Evolutionary conservation across 2,329 filamentous ascomycete species (phyloP).

Genomic region (Stachybotrys echinatus): DNA sequence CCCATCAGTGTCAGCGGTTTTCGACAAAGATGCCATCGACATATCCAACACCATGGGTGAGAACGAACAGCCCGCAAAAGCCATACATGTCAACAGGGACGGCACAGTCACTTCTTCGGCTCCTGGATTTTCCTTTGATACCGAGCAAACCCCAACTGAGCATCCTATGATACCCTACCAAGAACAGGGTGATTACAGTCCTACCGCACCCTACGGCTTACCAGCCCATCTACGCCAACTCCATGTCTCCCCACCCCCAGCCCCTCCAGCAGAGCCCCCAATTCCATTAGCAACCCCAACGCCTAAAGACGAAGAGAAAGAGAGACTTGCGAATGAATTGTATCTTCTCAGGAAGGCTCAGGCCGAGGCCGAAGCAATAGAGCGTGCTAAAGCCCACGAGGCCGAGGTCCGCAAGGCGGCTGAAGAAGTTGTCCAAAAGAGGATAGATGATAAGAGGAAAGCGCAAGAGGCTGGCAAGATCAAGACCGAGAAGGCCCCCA

Average conservation of each 20-base stretch:
- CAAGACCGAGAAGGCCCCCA: slow-evolving; percentile 58
- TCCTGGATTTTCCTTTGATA: no score
- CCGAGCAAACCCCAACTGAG: no score
- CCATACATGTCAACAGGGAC: no score
- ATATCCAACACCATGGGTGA: no score
- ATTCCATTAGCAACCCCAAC: slow-evolving; percentile 33
- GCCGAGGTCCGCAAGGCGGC: slow-evolving; percentile 40
- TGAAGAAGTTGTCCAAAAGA: slow-evolving; percentile 35
- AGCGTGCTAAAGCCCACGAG: slow-evolving; percentile 38
- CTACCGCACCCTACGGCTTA: slow-evolving; percentile 19
- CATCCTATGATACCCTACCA: slow-evolving; percentile 51
- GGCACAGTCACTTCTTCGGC: no score
- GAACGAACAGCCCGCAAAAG: no score
- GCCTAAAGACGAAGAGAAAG: slow-evolving; percentile 49
- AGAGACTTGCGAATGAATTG: slow-evolving; percentile 58
- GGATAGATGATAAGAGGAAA: slow-evolving; percentile 33
- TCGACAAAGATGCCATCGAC: no score
- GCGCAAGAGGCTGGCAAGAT: slow-evolving; percentile 40
- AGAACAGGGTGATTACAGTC: slow-evolving; percentile 27
- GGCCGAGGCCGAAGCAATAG: slow-evolving; percentile 38
- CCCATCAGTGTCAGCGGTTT: no score
- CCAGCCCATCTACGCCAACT: slow-evolving; percentile 32
- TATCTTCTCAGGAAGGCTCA: slow-evolving; percentile 41
- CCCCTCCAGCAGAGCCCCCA: slow-evolving; percentile 36
- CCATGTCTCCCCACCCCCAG: slow-evolving; percentile 32